phyloP scores from a whole-genome alignment of 768 basidiomycete species.

The Candolleomyces eurysporus region DNA sequence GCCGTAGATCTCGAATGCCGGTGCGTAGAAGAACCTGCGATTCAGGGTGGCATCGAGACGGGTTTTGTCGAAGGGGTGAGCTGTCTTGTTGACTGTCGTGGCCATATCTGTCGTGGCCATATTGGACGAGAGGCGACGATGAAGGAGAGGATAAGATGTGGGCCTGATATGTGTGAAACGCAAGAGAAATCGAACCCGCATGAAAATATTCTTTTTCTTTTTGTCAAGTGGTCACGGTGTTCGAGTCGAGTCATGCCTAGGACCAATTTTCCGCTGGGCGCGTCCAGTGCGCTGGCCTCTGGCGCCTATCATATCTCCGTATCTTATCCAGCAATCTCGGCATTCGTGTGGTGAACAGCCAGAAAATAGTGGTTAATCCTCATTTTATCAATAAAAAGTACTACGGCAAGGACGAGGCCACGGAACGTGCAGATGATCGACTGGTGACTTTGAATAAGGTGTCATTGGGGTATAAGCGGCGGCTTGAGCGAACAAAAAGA shows the following conservation, averaged over 20 bases:
- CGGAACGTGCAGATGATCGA: too few species aligned
- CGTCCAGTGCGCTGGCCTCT: not conserved
- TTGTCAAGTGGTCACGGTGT: slow-evolving; percentile 14
- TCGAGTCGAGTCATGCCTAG: slow-evolving; percentile 14
- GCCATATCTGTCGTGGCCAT: slow-evolving; percentile 35
- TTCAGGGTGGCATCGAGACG: slow-evolving; percentile 84
- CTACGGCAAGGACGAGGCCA: too few species aligned
- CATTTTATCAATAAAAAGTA: too few species aligned
- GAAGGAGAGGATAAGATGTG: slow-evolving; percentile 26
- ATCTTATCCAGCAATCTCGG: too few species aligned
- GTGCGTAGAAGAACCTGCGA: slow-evolving; percentile 95
- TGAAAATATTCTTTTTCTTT: slow-evolving; percentile 24
- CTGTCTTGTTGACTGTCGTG: slow-evolving; percentile 68
- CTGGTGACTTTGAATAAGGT: too few species aligned
- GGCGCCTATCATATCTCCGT: not conserved
- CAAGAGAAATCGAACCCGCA: slow-evolving; percentile 24
- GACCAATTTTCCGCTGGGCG: not conserved
- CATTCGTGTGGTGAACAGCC: too few species aligned
- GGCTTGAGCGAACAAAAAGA: too few species aligned
- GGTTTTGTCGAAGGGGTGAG: slow-evolving; percentile 83
- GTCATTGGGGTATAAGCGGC: too few species aligned
- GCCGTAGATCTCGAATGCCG: slow-evolving; percentile 98
- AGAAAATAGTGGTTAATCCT: too few species aligned
- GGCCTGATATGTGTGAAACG: slow-evolving; percentile 19
- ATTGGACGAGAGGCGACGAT: slow-evolving; percentile 27